These are phyloP conservation scores for Acacia crassicarpa DNA, from an alignment of 306 rosid species.

Conservation along the genomic window DNA sequence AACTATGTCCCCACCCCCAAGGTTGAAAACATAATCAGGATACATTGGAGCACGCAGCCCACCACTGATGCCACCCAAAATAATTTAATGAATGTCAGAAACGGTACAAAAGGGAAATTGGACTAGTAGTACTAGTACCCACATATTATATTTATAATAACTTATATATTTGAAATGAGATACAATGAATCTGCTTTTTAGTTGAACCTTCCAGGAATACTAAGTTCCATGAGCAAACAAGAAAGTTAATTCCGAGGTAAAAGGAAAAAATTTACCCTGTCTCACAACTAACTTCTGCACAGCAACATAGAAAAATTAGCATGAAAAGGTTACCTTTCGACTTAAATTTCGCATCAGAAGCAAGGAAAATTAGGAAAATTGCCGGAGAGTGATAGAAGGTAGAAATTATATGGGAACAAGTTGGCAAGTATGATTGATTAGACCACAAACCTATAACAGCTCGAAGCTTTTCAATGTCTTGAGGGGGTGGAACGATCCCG, in stretches of 20 bases:
- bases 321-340: neutral
- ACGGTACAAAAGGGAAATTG: neutral
- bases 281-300: neutral
- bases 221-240: neutral
- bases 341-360: constrained; percentile 15
- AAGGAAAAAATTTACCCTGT: neutral
- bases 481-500: constrained; percentile 60
- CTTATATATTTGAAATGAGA: neutral
- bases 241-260: neutral
- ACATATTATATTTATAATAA: neutral
- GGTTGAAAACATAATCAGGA: neutral
- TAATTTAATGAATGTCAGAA: neutral
- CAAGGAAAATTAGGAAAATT: neutral
- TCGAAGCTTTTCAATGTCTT: constrained; percentile 59
- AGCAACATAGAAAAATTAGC: neutral
- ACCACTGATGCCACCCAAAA: neutral
- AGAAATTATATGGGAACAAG: neutral
- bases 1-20: neutral
- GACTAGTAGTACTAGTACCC: neutral
- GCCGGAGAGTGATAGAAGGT: neutral
- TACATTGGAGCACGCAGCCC: neutral
- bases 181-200: neutral
- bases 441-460: constrained; percentile 65
- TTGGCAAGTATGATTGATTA: neutral
- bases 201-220: neutral